Percentiles rank a stretch among this genome's conserved stretches.
These are phyloP conservation scores for Rhododendron henanense DNA, from an alignment of 148 eudicot genomes.

Conservation along the genomic window DNA sequence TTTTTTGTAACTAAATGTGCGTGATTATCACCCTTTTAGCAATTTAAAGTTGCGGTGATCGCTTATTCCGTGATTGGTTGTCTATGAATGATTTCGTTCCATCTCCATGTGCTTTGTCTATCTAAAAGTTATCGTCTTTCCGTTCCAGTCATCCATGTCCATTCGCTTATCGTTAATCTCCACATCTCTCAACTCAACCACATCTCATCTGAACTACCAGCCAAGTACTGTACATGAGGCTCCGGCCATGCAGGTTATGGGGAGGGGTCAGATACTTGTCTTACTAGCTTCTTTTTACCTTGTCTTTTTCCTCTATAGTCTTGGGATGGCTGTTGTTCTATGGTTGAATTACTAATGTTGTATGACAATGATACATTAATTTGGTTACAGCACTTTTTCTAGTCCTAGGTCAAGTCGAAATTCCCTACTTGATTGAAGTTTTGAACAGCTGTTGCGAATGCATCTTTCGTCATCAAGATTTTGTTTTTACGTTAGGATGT, in stretches of 20 bases:
- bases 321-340: neutral
- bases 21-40: neutral
- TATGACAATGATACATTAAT: neutral
- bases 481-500: neutral
- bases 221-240: neutral
- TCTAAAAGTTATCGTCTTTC: neutral
- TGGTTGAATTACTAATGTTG: neutral
- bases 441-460: neutral
- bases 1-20: neutral
- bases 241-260: neutral
- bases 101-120: neutral
- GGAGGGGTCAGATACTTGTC: neutral
- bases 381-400: neutral
- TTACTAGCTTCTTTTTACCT: neutral
- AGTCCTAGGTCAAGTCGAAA: neutral
- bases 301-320: neutral
- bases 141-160: neutral
- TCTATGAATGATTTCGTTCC: neutral
- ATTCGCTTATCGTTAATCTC: neutral
- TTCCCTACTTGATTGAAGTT: neutral
- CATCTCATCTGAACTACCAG: neutral
- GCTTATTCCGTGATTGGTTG: neutral
- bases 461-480: neutral
- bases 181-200: neutral
- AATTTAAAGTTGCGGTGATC: neutral